Base-by-base conservation (phyloP, 768 basidiomycete genomes). In the Trametes cubensis region DNA sequence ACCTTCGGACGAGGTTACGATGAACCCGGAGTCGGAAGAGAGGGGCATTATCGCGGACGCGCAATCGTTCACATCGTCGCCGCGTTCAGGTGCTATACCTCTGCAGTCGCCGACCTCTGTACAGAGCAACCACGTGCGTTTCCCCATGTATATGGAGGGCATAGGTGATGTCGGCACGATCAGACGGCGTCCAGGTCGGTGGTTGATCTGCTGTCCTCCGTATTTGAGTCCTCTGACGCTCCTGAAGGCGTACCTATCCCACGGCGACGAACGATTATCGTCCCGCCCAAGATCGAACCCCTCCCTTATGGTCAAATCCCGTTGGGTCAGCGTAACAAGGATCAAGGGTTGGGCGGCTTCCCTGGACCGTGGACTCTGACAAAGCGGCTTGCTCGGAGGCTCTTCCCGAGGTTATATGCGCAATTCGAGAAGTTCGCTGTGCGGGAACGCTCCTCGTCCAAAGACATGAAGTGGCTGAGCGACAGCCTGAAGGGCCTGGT, bases 331-430 rank as follows among this genome's bases (percentile, higher is more conserved):
- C 68, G 68, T 17, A 50, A 49, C 26, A 70, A 80, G 65, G 78
- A 81, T 50, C 67, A 75, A 54, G 76, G 77, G 0, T 69, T 76
- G 3, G 82, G 82, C 5, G 83, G 81, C 0, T 82, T 82, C 61
- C 83, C 83, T 18, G 79, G 81, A 1, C 80, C 81, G 3, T 21
- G 79, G 17, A 53, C 75, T 8, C 67, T 85, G 6, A 62, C 80
- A 4, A 70, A 73, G 7, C 72, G 70, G 21, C 59, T 82, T 1
- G 71, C 85, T 6, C 74, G 74, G 44, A 67, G 70, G 4, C 65
- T 72, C n/a, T 76, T 76, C 11, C 89, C 89, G 0, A 70, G 71
- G 2, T 67, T 81, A 1, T 78, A 81, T 52, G 66, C 72, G 17
- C 44, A 41, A 20, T 42, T 62, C 20, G 34, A 15, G 23, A 38